Conservation (phyloP, 805 yeast genomes). For the Teunomyces cretensis region DNA sequence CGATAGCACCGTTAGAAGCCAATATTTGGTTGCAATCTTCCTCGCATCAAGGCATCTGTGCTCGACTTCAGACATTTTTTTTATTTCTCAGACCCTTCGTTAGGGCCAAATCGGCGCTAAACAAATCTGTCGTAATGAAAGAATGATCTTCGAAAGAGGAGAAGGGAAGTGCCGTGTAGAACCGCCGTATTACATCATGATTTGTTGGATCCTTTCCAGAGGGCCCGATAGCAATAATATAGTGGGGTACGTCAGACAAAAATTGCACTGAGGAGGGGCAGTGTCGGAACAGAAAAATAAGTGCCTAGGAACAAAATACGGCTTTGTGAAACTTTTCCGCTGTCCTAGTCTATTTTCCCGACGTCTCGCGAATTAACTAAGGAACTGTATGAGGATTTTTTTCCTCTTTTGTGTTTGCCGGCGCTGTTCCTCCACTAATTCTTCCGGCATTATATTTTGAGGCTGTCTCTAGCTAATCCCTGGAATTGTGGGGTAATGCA, state of each 20-base stretch:
- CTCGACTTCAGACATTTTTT: not conserved
- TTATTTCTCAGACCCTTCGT: not conserved
- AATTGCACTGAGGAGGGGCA: not conserved
- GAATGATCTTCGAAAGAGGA: no score
- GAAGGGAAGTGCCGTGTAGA: no score
- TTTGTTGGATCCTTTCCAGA: not conserved
- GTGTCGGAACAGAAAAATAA: not conserved
- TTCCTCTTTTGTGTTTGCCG: not conserved
- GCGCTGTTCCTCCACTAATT: conserved; percentile 4
- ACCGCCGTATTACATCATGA: not conserved
- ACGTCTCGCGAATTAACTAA: not conserved
- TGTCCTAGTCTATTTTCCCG: not conserved
- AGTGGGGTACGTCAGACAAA: not conserved
- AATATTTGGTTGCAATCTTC: not conserved
- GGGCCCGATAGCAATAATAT: not conserved
- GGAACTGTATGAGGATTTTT: not conserved
- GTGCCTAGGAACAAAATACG: not conserved
- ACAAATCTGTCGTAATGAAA: no score
- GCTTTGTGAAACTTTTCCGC: not conserved
- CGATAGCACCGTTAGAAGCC: not conserved
- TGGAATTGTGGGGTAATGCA: not conserved
- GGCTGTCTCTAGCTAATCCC: not conserved
- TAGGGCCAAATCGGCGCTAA: no score
- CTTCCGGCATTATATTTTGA: conserved; percentile 1
- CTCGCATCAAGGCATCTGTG: not conserved